Evolutionary conservation across 1,139 yeast genomes (phyloP).

Genomic region (Kluyveromyces marxianus): DNA sequence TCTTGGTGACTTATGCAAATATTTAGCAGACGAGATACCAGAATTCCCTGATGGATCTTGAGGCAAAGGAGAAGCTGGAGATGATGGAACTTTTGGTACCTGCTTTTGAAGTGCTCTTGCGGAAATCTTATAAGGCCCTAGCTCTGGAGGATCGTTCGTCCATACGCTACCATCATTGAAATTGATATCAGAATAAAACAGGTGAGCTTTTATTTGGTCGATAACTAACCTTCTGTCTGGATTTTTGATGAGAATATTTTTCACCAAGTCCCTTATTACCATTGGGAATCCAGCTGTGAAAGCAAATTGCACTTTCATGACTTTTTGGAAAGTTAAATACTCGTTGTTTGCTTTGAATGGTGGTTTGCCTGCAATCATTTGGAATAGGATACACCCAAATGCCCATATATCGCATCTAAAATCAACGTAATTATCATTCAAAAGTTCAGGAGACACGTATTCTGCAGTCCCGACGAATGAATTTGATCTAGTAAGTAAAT

Average conservation of each 20-base stretch:
- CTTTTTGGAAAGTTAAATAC: slow-evolving; percentile 88
- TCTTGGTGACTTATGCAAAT: slow-evolving; percentile 12
- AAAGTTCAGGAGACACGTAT: slow-evolving; percentile 87
- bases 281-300: slow-evolving; percentile 75
- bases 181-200: slow-evolving; percentile 60
- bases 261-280: slow-evolving; percentile 63
- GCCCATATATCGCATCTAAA: slow-evolving; percentile 95
- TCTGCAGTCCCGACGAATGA: slow-evolving; percentile 74
- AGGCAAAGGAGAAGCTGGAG: slow-evolving; percentile 9
- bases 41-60: slow-evolving; percentile 3
- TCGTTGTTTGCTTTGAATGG: slow-evolving; percentile 97
- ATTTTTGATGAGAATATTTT: slow-evolving; percentile 53
- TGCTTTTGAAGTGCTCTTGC: slow-evolving; percentile 39
- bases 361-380: slow-evolving; percentile 89
- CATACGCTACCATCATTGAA: slow-evolving; percentile 62
- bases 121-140: slow-evolving; percentile 61
- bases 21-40: no score
- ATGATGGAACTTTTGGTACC: slow-evolving; percentile 16
- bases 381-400: slow-evolving; percentile 85
- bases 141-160: slow-evolving; percentile 63
- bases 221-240: slow-evolving; percentile 69
- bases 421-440: slow-evolving; percentile 77
- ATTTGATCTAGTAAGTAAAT: slow-evolving; percentile 59
- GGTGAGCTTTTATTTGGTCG: slow-evolving; percentile 65
- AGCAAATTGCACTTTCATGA: slow-evolving; percentile 73